Evolutionary conservation across 495 filamentous ascomycete genomes (phyloP).

Genomic region (Evernia prunastri): DNA sequence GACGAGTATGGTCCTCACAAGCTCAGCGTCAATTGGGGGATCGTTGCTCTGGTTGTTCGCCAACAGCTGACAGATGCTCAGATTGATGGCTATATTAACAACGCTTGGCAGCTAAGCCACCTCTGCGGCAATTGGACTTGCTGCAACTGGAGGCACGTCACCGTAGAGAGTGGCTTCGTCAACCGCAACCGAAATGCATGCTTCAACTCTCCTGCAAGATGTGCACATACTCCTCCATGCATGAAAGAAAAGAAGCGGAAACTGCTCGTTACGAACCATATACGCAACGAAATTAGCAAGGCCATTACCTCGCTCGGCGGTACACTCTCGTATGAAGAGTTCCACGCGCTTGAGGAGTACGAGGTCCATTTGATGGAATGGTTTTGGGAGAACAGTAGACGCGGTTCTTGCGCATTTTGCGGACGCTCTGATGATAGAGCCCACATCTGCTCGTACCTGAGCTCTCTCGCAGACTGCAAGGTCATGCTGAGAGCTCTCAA

Average conservation of each 20-base stretch:
- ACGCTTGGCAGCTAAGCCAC: slow-evolving; percentile 33
- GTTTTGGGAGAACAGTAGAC: background rate
- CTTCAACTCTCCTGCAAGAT: slow-evolving; percentile 24
- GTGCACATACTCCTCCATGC: slow-evolving; percentile 29
- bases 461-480: background rate
- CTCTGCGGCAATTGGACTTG: slow-evolving; percentile 38
- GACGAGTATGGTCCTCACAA: slow-evolving; percentile 8
- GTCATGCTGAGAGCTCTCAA: background rate
- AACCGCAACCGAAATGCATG: slow-evolving; percentile 33
- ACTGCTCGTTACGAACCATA: background rate
- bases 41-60: slow-evolving; percentile 26
- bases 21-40: slow-evolving; percentile 23
- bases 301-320: background rate
- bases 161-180: slow-evolving; percentile 26
- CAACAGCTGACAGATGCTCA: slow-evolving; percentile 28
- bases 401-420: background rate
- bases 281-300: background rate
- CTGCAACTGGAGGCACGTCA: slow-evolving; percentile 31
- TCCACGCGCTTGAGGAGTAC: background rate
- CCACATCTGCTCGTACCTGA: background rate
- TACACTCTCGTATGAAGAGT: background rate
- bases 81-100: slow-evolving; percentile 30
- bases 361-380: background rate
- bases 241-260: slow-evolving; percentile 28
- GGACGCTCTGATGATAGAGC: background rate